Evolutionary conservation across 345 rosid species (phyloP), one percentile per base, ranked within the genome.

Genomic region (Syzygium aromaticum): DNA sequence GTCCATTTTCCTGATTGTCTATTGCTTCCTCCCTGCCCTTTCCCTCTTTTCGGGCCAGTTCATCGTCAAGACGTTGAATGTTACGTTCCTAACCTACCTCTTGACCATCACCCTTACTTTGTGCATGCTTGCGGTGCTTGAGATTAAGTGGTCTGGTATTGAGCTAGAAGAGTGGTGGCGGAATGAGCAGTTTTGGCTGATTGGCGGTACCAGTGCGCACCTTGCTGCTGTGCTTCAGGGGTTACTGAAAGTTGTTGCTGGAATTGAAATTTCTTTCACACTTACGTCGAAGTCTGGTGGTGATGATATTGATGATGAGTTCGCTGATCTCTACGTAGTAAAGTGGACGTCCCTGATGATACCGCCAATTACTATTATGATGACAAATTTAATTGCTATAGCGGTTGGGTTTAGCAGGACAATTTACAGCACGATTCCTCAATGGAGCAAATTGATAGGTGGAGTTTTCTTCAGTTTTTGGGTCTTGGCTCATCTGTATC

Each of bases 381-480:
- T 97, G 99, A 93, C 95, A 51, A 97, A 97, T 88, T 64, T 97
- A 86, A 96, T 97, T 2, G 99, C 96, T 1, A 97, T 97, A 80
- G 98, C 98, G 8, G 99, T 97, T 23, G 99, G 98, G 80, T 91
- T 97, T 86, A 96, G 99, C 93, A 90, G 99, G 84, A 97, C 99
- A 3, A 95, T 97, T 13, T 97, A 97, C 93, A 95, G 98, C 46
- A 92, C 88, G 27, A 89, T 95, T 25, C 99, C 99, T 0, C 93
- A 97, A 67, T 97, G 99, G 99, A 97, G 99, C 89, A 91, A 92
- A 22, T 84, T 97, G 83, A 64, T 97, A 51, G 99, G 99, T 40
- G 99, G 99, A 80, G 97, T 97, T 84, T 97, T 97, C 95, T 97
- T 97, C 90, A 97, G 99, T 86, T 97, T 97, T 92, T 97, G 99